Conservation (phyloP, 2,329 filamentous ascomycete species). For the Fusarium sp. region DNA sequence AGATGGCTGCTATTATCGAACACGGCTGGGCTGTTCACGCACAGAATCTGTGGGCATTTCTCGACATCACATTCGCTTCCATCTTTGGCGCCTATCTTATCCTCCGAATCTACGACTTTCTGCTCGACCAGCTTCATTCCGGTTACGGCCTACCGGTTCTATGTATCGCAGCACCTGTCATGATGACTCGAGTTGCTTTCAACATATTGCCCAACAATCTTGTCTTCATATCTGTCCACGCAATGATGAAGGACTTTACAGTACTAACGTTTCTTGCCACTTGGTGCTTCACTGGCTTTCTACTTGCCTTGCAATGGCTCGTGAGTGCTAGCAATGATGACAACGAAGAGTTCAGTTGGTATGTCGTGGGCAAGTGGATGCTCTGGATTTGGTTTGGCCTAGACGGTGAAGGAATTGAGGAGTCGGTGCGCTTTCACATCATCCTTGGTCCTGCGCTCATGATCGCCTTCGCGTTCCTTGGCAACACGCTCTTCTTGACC, state of each 20-base stretch:
- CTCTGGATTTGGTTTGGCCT: slow-evolving; percentile 85
- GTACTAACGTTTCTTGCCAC: slow-evolving; percentile 74
- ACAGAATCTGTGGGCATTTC: slow-evolving; percentile 80
- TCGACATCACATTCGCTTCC: slow-evolving; percentile 76
- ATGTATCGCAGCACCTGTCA: slow-evolving; percentile 75
- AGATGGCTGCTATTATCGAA: slow-evolving; percentile 74
- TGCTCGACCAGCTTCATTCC: slow-evolving; percentile 60
- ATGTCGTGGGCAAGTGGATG: slow-evolving; percentile 80
- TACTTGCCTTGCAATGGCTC: slow-evolving; percentile 78
- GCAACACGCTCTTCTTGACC: slow-evolving; percentile 80
- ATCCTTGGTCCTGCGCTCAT: slow-evolving; percentile 77
- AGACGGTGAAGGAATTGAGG: slow-evolving; percentile 70
- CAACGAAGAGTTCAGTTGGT: slow-evolving; percentile 55
- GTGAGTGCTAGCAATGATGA: slow-evolving; percentile 50
- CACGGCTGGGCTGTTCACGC: slow-evolving; percentile 77
- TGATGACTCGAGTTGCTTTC: slow-evolving; percentile 78
- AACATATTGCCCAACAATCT: slow-evolving; percentile 81
- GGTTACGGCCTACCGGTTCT: slow-evolving; percentile 74
- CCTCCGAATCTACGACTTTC: slow-evolving; percentile 70
- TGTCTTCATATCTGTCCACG: slow-evolving; percentile 78
- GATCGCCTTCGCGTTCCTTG: slow-evolving; percentile 79
- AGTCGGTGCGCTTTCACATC: slow-evolving; percentile 71
- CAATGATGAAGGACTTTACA: slow-evolving; percentile 81
- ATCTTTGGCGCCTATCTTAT: slow-evolving; percentile 74
- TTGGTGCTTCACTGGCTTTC: slow-evolving; percentile 79